Evolutionary conservation across 2,329 filamentous ascomycete species (phyloP), one percentile per base, ranked within the genome.

Genomic region (Tolypocladium tundrense): DNA sequence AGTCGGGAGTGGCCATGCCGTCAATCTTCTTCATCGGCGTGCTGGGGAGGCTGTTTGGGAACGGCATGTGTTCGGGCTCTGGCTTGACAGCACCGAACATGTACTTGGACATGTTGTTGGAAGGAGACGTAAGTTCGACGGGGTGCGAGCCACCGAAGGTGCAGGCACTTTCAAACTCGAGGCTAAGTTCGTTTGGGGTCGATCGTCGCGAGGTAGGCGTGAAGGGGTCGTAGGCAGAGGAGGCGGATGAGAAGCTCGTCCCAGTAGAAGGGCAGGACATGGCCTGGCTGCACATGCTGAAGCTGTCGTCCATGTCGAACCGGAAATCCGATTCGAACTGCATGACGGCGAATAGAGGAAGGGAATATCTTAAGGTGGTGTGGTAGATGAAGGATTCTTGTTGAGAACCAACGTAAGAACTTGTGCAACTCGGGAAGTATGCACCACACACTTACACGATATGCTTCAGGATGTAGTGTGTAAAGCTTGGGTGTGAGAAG

Each of bases 151-250:
- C 59, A 33, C 55, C 58, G 41, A 68, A 66, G 5, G 63, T n/a
- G 16, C 45, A 73, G 57, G 64, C 61, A n/a, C 64, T 66, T 21
- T 76, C 70, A 61, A 74, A 74, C 51, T 74, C 72, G 60, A 77
- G 64, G 55, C 64, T 65, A 42, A 71, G 66, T 57, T 72, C 69
- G 61, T 74, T 68, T 10, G 76, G 74, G 21, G 74, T 74, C 51
- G 76, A 77, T 57, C 75, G 72, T 65, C 74, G 69, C 58, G 77
- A 77, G 37, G 69, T 72, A 51, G 76, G 76, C 45, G 76, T 78
- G 60, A 73, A 77, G 33, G 75, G 70, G 45, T 75, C 75, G 69
- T 75, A 77, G 55, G 66, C 63, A 39, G 73, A 74, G 35, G 72
- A 74, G 37, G 70, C 68, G 10, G 73, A 73, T 8, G 73, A 75